Percentiles rank a stretch among this genome's conserved stretches.
phyloP scores from a whole-genome alignment of 306 rosid genomes.

The Notholithocarpus densiflorus region DNA sequence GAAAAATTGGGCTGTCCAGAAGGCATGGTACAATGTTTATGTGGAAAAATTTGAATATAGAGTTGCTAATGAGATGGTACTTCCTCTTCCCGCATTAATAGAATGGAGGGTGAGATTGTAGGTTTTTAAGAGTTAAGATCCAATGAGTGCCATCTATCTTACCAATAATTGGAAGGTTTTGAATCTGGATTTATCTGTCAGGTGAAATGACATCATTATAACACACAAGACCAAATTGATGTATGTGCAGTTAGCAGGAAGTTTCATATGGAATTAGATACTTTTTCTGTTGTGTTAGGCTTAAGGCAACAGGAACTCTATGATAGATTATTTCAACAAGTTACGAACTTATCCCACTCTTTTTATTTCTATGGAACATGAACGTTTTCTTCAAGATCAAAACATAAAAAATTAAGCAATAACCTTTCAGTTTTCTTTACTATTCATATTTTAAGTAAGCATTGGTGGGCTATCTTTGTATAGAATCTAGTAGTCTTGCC shows the following conservation, averaged over 20 bases:
- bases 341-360: background rate
- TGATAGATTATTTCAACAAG: background rate
- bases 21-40: background rate
- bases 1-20: background rate
- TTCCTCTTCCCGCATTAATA: too few species aligned
- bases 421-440: too few species aligned
- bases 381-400: background rate
- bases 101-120: too few species aligned
- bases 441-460: background rate
- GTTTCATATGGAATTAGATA: background rate
- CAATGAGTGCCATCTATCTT: too few species aligned
- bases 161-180: too few species aligned
- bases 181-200: background rate
- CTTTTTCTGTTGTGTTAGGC: background rate
- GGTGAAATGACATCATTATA: background rate
- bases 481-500: background rate
- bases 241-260: background rate
- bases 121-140: too few species aligned
- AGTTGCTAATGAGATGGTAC: too few species aligned
- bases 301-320: background rate
- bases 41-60: background rate
- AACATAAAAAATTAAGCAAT: too few species aligned
- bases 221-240: background rate
- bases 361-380: background rate
- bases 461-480: background rate